A percentile compares a stretch with the other conserved stretches of the same genome.
Conservation (phyloP, 2,329 filamentous ascomycete species). For the Penicillium occitanis region DNA sequence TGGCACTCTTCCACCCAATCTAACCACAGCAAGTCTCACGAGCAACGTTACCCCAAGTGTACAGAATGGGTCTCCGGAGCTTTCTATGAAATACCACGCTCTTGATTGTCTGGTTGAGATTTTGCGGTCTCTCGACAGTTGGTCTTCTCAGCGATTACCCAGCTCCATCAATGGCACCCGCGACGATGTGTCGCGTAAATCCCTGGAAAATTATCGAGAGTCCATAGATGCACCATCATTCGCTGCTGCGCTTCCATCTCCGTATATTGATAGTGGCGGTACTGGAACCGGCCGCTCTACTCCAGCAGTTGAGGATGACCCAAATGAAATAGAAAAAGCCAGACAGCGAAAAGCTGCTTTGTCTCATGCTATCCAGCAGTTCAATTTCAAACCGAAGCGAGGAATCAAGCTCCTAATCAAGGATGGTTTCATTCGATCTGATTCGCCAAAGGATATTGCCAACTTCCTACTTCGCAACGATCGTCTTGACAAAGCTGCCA, state of each 20-base stretch:
- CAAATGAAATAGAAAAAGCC: conserved; percentile 87
- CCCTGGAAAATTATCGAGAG: conserved; percentile 63
- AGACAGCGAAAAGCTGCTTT: conserved; percentile 93
- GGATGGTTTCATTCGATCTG: conserved; percentile 82
- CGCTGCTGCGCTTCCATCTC: conserved; percentile 43
- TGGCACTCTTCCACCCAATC: conserved; percentile 79
- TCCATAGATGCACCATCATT: conserved; percentile 69
- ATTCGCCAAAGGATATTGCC: conserved; percentile 78
- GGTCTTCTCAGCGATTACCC: conserved; percentile 70
- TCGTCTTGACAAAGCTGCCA: conserved; percentile 81
- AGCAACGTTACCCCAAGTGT: conserved; percentile 47
- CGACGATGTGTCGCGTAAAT: conserved; percentile 49
- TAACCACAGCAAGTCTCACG: conserved; percentile 75
- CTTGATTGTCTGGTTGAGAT: conserved; percentile 87
- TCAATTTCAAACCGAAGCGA: conserved; percentile 97
- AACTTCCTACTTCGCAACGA: conserved; percentile 79
- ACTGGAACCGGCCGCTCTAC: conserved; percentile 61
- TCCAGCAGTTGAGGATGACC: conserved; percentile 79
- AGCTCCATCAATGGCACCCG: conserved; percentile 55
- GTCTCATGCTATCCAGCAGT: conserved; percentile 81
- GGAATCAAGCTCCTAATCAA: conserved; percentile 81
- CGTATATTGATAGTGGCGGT: conserved; percentile 62
- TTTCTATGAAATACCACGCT: conserved; percentile 84
- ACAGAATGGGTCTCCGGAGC: conserved; percentile 79
- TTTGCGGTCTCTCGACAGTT: conserved; percentile 84